Conservation (phyloP, 768 basidiomycete species). For the Tubosaeta sp. region DNA sequence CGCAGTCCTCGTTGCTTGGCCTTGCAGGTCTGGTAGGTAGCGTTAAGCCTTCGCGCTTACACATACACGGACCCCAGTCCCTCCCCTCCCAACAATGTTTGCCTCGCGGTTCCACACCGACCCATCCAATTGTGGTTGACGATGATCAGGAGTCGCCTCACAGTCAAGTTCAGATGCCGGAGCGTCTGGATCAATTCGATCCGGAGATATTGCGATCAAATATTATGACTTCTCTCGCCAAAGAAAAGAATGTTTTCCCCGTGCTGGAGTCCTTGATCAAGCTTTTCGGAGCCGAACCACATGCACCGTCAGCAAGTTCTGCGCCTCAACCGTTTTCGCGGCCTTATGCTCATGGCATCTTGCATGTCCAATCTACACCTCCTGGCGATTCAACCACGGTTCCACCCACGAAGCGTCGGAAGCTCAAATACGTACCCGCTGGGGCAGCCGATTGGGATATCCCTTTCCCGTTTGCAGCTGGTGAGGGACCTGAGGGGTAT, state of each 20-base stretch:
- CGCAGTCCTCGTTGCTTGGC: constrained; percentile 67
- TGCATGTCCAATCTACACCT: not conserved
- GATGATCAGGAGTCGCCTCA: constrained; percentile 37
- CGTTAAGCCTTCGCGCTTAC: constrained; percentile 47
- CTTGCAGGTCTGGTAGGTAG: constrained; percentile 67
- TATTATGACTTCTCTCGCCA: constrained; percentile 53
- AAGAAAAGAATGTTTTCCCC: constrained; percentile 63
- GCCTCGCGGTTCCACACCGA: constrained; percentile 48
- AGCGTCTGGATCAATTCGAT: constrained; percentile 32
- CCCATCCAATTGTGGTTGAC: constrained; percentile 70
- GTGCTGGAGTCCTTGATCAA: constrained; percentile 60
- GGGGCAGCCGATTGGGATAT: constrained; percentile 82
- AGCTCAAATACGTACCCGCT: constrained; percentile 64
- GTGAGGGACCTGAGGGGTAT: constrained; percentile 70
- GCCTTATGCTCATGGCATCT: constrained; percentile 17
- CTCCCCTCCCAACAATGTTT: constrained; percentile 32
- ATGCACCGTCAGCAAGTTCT: constrained; percentile 1
- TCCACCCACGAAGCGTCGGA: constrained; percentile 53
- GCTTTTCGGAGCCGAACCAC: constrained; percentile 43
- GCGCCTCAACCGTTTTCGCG: constrained; percentile 12
- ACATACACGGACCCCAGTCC: constrained; percentile 4
- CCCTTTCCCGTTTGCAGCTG: constrained; percentile 68
- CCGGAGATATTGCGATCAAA: constrained; percentile 48
- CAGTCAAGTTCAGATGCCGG: constrained; percentile 2
- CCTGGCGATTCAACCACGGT: not conserved